Evolutionary conservation across 352 stramenopile species (phyloP), one percentile per base, ranked within the genome.

Genomic region (Phytophthora litchii): DNA sequence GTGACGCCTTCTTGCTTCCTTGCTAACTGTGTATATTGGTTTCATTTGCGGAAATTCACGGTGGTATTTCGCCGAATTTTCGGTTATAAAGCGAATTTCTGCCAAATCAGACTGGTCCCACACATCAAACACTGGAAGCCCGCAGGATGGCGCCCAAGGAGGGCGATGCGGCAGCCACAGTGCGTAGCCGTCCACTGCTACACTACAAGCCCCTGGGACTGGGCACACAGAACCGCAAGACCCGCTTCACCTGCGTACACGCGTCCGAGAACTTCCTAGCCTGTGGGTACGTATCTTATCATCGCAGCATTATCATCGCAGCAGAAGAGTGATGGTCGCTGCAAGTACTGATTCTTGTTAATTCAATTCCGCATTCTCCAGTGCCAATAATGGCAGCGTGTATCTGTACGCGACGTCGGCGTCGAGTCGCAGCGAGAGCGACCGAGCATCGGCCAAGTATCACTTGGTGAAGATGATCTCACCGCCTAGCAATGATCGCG

Each of bases 391-490:
- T 59, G 86, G 86, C 4, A 92, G 75, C 23, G 85, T 95, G 40
- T 93, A 87, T 47, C 64, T 95, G 31, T 94, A 92, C 53, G 86
- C 80, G 31, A 91, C 81, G 54, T 89, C 85, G 6, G 65, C 63
- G 11, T 51, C 72, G 23, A 70, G 72, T 14, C 53, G 61, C 40
- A 58, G 50, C 4, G 76, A 86, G 16, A 35, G 51, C 17, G 80
- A 74, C 53, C 40, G 47, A 3, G 20, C 34, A 6, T 31, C 49
- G 23, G 53, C 69, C 54, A 92, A 92, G 60, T 94, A 91, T 54
- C 83, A 90, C 65, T 58, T 95, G 31, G 83, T 95, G n/a, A 95
- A 95, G 64, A 90, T 89, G 69, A 93, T 95, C 61, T 70, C 83
- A 16, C 80, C 83, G 12, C 83, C 83, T 12, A 80, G 71, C 34